Evolutionary conservation across 805 yeast genomes (phyloP).

Genomic region (Saccharomycopsis javanensis): DNA sequence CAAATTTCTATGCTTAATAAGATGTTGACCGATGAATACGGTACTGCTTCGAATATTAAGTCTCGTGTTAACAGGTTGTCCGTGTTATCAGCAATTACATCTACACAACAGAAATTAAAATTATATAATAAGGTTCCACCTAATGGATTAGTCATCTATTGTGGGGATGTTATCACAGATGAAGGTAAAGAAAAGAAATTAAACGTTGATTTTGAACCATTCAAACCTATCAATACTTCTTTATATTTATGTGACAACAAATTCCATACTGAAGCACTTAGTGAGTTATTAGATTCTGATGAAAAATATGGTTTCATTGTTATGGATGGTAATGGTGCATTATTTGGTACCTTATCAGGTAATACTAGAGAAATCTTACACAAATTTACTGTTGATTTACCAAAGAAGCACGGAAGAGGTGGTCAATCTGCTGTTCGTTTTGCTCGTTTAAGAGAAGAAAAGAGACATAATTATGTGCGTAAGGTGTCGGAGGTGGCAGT

Average conservation of each 20-base stretch:
- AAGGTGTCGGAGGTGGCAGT: slow-evolving; percentile 98
- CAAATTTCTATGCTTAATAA: slow-evolving; percentile 82
- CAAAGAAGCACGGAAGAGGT: slow-evolving; percentile 99
- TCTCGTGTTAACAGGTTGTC: slow-evolving; percentile 95
- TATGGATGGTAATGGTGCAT: slow-evolving; percentile 99
- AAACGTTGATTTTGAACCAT: slow-evolving; percentile 96
- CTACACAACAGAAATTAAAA: slow-evolving; percentile 94
- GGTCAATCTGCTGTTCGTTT: slow-evolving; percentile 99
- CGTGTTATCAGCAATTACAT: slow-evolving; percentile 92
- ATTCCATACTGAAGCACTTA: slow-evolving; percentile 93
- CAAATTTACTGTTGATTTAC: slow-evolving; percentile 93
- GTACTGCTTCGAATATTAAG: slow-evolving; percentile 96
- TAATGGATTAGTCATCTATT: slow-evolving; percentile 90
- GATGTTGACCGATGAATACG: slow-evolving; percentile 96
- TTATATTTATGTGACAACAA: slow-evolving; percentile 93
- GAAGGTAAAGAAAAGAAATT: slow-evolving; percentile 97
- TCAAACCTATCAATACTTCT: slow-evolving; percentile 98
- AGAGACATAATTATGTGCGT: slow-evolving; percentile 96
- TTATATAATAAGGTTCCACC: slow-evolving; percentile 83
- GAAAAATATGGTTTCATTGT: slow-evolving; percentile 95
- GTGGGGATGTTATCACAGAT: slow-evolving; percentile 96
- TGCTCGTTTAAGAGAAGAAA: slow-evolving; percentile 97
- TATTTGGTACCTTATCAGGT: slow-evolving; percentile 92
- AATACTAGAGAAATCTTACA: slow-evolving; percentile 94
- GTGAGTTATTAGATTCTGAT: slow-evolving; percentile 90